These are phyloP conservation scores for Cercospora citrullina DNA, from an alignment of 2,329 filamentous ascomycete genomes.

Conservation along the genomic window DNA sequence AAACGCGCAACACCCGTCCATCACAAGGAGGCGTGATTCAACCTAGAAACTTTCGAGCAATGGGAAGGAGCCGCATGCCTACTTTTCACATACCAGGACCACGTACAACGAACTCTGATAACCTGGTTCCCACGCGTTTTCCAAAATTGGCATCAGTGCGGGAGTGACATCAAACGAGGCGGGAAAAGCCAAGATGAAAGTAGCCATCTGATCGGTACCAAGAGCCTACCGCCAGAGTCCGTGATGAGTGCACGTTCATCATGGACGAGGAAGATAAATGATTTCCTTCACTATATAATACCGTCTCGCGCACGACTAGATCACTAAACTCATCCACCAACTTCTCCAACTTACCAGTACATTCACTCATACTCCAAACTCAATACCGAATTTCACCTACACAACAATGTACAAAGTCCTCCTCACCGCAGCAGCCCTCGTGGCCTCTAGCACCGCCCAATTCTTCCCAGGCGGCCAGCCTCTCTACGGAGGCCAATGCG, in stretches of 20 bases:
- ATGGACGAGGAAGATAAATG: neutral
- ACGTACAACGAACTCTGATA: neutral
- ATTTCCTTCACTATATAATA: neutral
- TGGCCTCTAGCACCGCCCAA: neutral
- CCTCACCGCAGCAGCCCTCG: neutral
- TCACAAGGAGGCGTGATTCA: neutral
- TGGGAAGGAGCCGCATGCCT: neutral
- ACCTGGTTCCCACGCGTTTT: neutral
- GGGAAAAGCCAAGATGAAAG: neutral
- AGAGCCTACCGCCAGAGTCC: neutral
- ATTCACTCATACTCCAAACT: neutral
- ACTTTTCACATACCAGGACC: neutral
- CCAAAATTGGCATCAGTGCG: neutral
- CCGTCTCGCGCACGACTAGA: neutral
- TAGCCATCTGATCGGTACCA: neutral
- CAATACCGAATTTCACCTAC: neutral
- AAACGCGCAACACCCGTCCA: neutral
- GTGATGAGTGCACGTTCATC: neutral
- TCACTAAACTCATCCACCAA: neutral
- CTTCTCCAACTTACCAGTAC: neutral
- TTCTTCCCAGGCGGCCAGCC: neutral
- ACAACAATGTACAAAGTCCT: neutral
- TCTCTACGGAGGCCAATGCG: conserved; percentile 4
- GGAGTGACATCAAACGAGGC: neutral
- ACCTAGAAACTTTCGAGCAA: neutral